phyloP scores from a whole-genome alignment of 371 early-diverging fungal genomes.

The Rhizomucor pusillus region DNA sequence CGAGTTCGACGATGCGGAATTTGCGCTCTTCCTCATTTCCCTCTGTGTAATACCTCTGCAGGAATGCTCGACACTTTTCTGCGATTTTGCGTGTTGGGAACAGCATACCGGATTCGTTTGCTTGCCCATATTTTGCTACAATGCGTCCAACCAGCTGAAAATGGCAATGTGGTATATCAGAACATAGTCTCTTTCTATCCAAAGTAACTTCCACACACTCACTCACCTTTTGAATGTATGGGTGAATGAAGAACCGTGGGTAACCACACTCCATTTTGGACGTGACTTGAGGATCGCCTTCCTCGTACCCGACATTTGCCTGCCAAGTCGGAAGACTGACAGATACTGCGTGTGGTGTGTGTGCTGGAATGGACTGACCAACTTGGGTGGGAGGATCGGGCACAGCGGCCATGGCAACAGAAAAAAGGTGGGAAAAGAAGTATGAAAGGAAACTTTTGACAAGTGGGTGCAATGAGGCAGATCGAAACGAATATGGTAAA shows the following conservation, averaged over 20 bases:
- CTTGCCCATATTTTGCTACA: conserved; percentile 65
- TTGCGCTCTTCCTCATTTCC: conserved; percentile 19
- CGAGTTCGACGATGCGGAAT: conserved; percentile 62
- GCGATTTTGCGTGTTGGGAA: conserved; percentile 75
- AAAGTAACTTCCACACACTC: not conserved
- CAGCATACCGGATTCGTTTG: conserved; percentile 65
- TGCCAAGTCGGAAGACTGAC: conserved; percentile 91
- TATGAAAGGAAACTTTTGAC: no score
- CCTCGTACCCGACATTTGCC: conserved; percentile 91
- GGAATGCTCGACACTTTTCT: conserved; percentile 67
- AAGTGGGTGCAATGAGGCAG: no score
- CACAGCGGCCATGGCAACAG: conserved; percentile 14
- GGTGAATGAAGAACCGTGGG: conserved; percentile 90
- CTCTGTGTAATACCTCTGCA: conserved; percentile 46
- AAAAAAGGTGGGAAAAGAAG: not conserved
- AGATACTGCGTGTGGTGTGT: conserved; percentile 85
- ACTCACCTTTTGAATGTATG: conserved; percentile 65
- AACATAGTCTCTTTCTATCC: not conserved
- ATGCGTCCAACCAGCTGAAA: conserved; percentile 36
- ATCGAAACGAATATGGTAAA: no score
- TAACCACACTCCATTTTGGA: conserved; percentile 83
- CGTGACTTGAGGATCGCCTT: conserved; percentile 73
- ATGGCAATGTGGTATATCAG: not conserved
- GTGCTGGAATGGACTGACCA: conserved; percentile 69
- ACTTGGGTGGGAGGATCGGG: conserved; percentile 46